Evolutionary conservation across 2,329 filamentous ascomycete genomes (phyloP).

Genomic region (Phialocephala sp.): DNA sequence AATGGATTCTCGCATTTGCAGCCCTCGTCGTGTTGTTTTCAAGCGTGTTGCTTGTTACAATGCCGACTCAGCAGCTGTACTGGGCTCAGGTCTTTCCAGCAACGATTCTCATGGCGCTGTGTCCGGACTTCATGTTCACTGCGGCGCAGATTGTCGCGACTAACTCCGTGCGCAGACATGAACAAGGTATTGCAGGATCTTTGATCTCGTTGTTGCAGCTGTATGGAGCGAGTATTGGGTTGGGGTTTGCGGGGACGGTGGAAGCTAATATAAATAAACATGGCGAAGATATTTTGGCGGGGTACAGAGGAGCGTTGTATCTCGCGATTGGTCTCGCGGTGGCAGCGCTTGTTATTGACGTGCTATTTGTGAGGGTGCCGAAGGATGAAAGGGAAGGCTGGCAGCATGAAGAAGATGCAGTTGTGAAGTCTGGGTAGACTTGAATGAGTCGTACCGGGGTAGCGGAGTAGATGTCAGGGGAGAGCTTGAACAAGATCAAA

Average conservation of each 20-base stretch:
- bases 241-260: conserved; percentile 51
- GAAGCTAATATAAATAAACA: conserved; percentile 37
- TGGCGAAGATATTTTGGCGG: conserved; percentile 38
- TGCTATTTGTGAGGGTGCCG: conserved; percentile 48
- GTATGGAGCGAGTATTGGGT: conserved; percentile 50
- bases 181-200: conserved; percentile 56
- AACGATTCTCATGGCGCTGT: conserved; percentile 45
- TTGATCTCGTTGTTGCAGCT: conserved; percentile 51
- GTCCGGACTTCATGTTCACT: conserved; percentile 56
- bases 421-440: background rate
- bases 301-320: conserved; percentile 49
- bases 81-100: conserved; percentile 52
- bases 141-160: conserved; percentile 59
- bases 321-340: conserved; percentile 47
- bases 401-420: conserved; percentile 29
- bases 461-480: no score
- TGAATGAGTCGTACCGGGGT: background rate
- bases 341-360: conserved; percentile 44
- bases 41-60: conserved; percentile 49
- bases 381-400: conserved; percentile 48
- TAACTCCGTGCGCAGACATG: conserved; percentile 51
- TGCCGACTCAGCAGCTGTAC: conserved; percentile 52
- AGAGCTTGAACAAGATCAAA: no score
- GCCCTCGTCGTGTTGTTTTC: conserved; percentile 40
- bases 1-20: conserved; percentile 53